Conservation (phyloP, 495 filamentous ascomycete genomes). For the Tetracladium setigerum region DNA sequence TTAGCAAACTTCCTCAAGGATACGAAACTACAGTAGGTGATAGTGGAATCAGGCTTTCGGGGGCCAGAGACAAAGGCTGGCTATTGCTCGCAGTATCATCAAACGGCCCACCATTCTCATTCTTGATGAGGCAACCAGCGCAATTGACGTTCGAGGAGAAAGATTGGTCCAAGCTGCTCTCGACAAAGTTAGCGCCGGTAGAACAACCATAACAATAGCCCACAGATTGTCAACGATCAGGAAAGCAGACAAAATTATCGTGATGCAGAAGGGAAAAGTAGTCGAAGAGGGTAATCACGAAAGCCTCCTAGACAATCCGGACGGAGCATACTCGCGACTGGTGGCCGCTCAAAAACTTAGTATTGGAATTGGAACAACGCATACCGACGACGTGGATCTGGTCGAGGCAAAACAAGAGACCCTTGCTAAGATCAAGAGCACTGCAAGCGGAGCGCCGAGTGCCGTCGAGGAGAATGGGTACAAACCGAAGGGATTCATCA, state of each 20-base stretch:
- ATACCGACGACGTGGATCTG: neutral
- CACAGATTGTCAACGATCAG: conserved; percentile 56
- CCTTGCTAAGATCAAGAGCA: neutral
- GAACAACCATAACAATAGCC: conserved; percentile 57
- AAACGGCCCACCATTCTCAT: conserved; percentile 76
- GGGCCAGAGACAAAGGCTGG: conserved; percentile 59
- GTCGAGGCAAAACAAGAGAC: neutral
- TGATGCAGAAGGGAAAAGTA: conserved; percentile 59
- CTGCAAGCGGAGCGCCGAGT: conserved; percentile 1
- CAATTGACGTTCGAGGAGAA: conserved; percentile 51
- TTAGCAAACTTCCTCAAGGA: conserved; percentile 46
- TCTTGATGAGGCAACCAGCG: conserved; percentile 73
- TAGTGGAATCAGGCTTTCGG: conserved; percentile 50
- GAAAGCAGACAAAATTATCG: conserved; percentile 68
- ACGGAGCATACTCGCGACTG: conserved; percentile 11
- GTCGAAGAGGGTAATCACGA: conserved; percentile 63
- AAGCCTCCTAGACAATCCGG: conserved; percentile 50
- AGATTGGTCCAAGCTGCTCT: conserved; percentile 50
- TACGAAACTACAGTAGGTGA: conserved; percentile 60
- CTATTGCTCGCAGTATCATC: conserved; percentile 65
- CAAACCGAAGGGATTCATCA: conserved; percentile 12
- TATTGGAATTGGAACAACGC: neutral
- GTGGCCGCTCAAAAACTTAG: conserved; percentile 11
- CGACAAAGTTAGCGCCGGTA: conserved; percentile 41
- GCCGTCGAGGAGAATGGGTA: neutral